These are phyloP conservation scores for Boletus insuetus DNA, from an alignment of 768 basidiomycete genomes.

Conservation along the genomic window DNA sequence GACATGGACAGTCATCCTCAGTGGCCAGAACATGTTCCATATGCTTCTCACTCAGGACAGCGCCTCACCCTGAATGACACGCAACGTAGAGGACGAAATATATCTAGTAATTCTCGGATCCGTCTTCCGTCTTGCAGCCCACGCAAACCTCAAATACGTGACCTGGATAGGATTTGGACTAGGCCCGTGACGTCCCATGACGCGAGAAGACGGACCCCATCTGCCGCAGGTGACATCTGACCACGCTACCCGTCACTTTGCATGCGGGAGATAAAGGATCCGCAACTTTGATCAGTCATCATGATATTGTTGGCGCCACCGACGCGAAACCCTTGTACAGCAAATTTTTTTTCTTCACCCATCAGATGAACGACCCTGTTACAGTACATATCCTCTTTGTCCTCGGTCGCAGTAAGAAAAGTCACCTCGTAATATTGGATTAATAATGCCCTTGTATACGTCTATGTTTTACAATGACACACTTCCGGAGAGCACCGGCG, in stretches of 20 bases:
- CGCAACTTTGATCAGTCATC: slow-evolving; percentile 12
- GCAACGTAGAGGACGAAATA: slow-evolving; percentile 11
- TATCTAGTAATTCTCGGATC: slow-evolving; percentile 8
- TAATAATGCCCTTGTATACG: slow-evolving; percentile 3
- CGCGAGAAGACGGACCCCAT: slow-evolving; percentile 30
- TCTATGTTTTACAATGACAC: slow-evolving; percentile 7
- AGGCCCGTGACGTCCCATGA: slow-evolving; percentile 25
- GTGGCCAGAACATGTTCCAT: slow-evolving; percentile 6
- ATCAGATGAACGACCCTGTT: slow-evolving; percentile 15
- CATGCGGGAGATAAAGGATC: slow-evolving; percentile 3
- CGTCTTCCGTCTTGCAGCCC: slow-evolving; percentile 20
- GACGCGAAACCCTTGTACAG: slow-evolving; percentile 1
- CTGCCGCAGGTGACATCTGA: slow-evolving; percentile 33
- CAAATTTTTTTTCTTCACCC: slow-evolving; percentile 7
- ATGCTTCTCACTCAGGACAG: neutral
- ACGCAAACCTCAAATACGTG: slow-evolving; percentile 14
- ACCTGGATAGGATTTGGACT: slow-evolving; percentile 23
- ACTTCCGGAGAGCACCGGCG: neutral
- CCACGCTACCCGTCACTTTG: slow-evolving; percentile 3
- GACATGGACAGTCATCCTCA: slow-evolving; percentile 6
- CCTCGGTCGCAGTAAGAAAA: neutral
- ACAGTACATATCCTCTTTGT: slow-evolving; percentile 2
- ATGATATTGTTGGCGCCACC: slow-evolving; percentile 4
- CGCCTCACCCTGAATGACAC: neutral
- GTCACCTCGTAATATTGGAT: slow-evolving; percentile 3